Evolutionary conservation across 148 eudicot genomes (phyloP).

Genomic region (Tetragonia tetragonoides): DNA sequence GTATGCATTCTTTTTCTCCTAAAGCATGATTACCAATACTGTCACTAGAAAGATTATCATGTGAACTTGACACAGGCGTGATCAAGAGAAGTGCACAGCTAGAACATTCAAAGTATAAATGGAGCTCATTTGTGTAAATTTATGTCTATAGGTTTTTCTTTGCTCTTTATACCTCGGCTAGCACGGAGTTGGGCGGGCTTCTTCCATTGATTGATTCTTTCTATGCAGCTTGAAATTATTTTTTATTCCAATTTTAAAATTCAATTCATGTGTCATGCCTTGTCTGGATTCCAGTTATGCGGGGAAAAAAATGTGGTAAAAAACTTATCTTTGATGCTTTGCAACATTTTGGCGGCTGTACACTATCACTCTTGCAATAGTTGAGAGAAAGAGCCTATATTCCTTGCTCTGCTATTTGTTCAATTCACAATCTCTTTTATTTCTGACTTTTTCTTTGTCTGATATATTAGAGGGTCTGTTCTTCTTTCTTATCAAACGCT

Average conservation of each 20-base stretch:
- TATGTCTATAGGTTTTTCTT: background rate
- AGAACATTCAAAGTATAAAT: background rate
- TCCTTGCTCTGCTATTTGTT: background rate
- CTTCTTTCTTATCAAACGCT: background rate
- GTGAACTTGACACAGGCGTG: background rate
- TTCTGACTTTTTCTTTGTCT: background rate
- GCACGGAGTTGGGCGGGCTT: too few species aligned
- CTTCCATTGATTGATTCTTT: background rate
- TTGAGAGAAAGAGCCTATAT: background rate
- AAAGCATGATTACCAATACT: background rate
- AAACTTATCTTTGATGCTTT: background rate
- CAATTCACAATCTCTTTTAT: background rate
- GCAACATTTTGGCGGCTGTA: background rate
- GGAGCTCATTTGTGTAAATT: background rate
- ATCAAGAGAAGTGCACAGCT: background rate
- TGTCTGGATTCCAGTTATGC: background rate
- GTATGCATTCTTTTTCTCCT: background rate
- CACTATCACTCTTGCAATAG: background rate
- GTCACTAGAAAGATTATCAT: background rate
- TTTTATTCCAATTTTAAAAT: background rate
- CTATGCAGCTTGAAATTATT: background rate
- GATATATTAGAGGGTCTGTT: background rate
- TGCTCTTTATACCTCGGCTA: too few species aligned
- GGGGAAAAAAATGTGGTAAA: background rate
- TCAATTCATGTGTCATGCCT: background rate